phyloP scores from a whole-genome alignment of 306 rosid species.

The Geum urbanum region DNA sequence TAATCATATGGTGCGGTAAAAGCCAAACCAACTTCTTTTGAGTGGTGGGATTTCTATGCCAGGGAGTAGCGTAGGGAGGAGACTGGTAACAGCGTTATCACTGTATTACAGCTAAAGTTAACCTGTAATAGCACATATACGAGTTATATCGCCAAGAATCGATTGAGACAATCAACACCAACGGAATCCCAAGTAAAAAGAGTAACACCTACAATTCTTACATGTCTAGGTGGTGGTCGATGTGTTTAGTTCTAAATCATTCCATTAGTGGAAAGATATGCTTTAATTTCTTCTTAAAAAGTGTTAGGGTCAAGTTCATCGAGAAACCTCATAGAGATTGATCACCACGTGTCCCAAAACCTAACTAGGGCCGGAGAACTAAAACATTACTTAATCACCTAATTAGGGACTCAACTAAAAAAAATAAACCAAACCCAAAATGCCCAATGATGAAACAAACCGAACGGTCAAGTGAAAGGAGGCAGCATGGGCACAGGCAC shows the following conservation, averaged over 20 bases:
- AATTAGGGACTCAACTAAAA: background rate
- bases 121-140: too few relatives aligned
- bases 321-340: too few relatives aligned
- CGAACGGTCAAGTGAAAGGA: conserved; percentile 62
- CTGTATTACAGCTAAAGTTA: too few relatives aligned
- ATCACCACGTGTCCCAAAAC: conserved; percentile 12
- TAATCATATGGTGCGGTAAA: conserved; percentile 9
- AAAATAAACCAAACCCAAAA: background rate
- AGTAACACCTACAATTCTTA: too few relatives aligned
- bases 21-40: conserved; percentile 4
- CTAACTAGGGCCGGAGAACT: background rate
- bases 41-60: background rate
- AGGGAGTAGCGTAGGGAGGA: background rate
- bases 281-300: too few relatives aligned
- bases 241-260: too few relatives aligned
- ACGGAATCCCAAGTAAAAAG: too few relatives aligned
- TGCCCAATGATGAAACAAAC: conserved; percentile 19
- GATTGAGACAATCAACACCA: too few relatives aligned
- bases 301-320: background rate
- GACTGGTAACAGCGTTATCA: background rate
- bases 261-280: too few relatives aligned
- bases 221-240: too few relatives aligned
- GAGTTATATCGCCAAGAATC: too few relatives aligned
- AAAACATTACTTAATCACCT: background rate
- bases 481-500: conserved; percentile 33